These are phyloP conservation scores for Acrodontium crateriforme DNA, from an alignment of 2,329 filamentous ascomycete genomes.

Conservation along the genomic window DNA sequence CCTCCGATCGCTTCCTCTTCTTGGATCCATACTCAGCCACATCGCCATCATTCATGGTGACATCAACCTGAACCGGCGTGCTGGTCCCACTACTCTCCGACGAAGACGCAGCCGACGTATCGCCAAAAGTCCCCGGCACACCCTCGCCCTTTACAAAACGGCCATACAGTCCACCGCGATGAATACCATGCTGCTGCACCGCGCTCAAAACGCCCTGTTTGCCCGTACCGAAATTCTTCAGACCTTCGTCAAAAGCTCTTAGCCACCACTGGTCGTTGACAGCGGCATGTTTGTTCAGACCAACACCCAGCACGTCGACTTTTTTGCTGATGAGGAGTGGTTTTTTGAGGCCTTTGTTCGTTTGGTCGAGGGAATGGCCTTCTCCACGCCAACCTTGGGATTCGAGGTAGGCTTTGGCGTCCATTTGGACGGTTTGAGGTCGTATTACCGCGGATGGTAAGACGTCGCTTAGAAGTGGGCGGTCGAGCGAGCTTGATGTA, in stretches of 20 bases:
- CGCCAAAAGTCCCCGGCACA: conserved; percentile 54
- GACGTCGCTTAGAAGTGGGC: too few species aligned
- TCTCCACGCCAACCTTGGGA: conserved; percentile 82
- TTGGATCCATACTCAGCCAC: neutral
- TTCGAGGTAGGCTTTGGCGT: conserved; percentile 69
- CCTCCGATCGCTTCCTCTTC: conserved; percentile 7
- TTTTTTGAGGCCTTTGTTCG: conserved; percentile 62
- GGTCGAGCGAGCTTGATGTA: too few species aligned
- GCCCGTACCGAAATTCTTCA: conserved; percentile 57
- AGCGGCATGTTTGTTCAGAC: conserved; percentile 52
- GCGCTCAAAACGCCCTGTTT: conserved; percentile 42
- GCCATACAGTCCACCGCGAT: conserved; percentile 54
- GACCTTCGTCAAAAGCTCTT: conserved; percentile 79
- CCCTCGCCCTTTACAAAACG: conserved; percentile 74
- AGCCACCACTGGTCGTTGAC: conserved; percentile 90
- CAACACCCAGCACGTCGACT: conserved; percentile 66
- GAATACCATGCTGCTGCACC: conserved; percentile 33
- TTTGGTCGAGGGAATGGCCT: conserved; percentile 74
- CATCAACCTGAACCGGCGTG: conserved; percentile 4
- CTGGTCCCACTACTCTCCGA: neutral
- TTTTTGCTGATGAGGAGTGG: conserved; percentile 76
- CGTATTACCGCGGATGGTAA: too few species aligned
- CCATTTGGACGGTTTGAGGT: too few species aligned
- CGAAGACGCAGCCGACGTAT: too few species aligned
- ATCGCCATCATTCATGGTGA: too few species aligned